A percentile compares a stretch with the other conserved stretches of the same genome.
These are phyloP conservation scores for Aspergillus sergii DNA, from an alignment of 2,329 filamentous ascomycete species.

Conservation along the genomic window DNA sequence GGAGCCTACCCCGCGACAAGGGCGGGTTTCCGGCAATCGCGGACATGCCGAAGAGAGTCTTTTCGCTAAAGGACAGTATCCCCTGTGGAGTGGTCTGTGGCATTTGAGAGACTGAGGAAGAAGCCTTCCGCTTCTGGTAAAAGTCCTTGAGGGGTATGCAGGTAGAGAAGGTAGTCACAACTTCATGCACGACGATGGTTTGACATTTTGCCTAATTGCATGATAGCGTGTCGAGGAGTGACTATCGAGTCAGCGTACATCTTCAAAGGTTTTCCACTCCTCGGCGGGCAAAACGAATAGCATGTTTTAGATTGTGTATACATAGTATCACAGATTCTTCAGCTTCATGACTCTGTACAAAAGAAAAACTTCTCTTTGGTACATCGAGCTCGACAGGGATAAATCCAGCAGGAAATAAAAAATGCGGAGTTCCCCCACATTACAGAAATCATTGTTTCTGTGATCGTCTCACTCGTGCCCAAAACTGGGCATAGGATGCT, in stretches of 20 bases:
- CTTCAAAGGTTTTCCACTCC: neutral
- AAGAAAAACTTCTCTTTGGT: neutral
- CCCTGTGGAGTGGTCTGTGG: neutral
- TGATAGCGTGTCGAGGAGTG: neutral
- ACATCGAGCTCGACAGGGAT: neutral
- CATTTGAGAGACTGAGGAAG: neutral
- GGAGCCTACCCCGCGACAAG: neutral
- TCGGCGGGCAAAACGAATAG: neutral
- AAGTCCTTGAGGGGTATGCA: slow-evolving; percentile 16
- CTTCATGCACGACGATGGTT: neutral
- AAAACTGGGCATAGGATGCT: neutral
- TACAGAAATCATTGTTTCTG: neutral
- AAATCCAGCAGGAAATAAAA: neutral
- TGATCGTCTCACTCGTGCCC: neutral
- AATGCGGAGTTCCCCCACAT: slow-evolving; percentile 1
- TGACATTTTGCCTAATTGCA: slow-evolving; percentile 4
- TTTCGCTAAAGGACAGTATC: neutral
- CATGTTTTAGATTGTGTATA: neutral
- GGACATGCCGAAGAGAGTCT: neutral
- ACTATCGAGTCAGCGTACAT: neutral
- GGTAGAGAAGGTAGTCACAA: neutral
- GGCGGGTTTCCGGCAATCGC: neutral
- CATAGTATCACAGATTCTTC: neutral
- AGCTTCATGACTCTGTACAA: neutral
- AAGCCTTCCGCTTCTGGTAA: slow-evolving; percentile 13